Base-by-base conservation (phyloP, 208 protist species). In the Angomonas desouzai region DNA sequence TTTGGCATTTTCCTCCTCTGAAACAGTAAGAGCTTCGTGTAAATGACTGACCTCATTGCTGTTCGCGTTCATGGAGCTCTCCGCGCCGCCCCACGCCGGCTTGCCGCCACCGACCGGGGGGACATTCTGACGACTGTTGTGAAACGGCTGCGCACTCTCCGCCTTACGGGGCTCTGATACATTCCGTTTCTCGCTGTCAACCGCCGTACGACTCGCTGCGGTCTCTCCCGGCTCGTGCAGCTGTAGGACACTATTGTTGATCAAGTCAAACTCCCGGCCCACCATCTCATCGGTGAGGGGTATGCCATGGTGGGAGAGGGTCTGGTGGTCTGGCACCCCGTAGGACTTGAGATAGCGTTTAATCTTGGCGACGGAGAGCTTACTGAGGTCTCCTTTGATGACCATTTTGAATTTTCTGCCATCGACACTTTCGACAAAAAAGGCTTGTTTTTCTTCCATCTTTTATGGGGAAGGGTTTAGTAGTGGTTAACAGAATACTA, bases 371-470 rank as follows among this genome's bases (percentile, higher is more conserved):
- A 94, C 87, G 29, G 67, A 85, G 36, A 94, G 69, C 64, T 79
- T 79, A 28, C 76, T 76, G 30, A 92, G 73, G 55, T 87, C 81
- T 18, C 87, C 87, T 40, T 79, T 73, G 43, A 94, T 91, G 47
- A 94, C 87, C 80, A 94, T 89, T 64, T 91, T 91, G 66, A 90
- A 91, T 58, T 79, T 86, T n/a, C 83, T 76, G 1, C 87, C 84
- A 76, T 94, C 87, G 1, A 51, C 62, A 38, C 76, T 68, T 63
- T 85, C 70, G 28, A 94, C 87, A 66, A 84, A 89, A 45, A 92
- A 92, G 16, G 62, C 59, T 61, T 85, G 72, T 61, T 85, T 87
- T 20, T 87, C 81, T 13, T 84, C 79, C 63, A 68, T 74, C 1
- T 23, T 62, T 22, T n/a, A n/a, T 6, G 36, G 36, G 36, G 36